Percentiles rank a stretch among this genome's conserved stretches.
Conservation (phyloP, 2,329 filamentous ascomycete genomes). For the Calonectria honghensis region DNA sequence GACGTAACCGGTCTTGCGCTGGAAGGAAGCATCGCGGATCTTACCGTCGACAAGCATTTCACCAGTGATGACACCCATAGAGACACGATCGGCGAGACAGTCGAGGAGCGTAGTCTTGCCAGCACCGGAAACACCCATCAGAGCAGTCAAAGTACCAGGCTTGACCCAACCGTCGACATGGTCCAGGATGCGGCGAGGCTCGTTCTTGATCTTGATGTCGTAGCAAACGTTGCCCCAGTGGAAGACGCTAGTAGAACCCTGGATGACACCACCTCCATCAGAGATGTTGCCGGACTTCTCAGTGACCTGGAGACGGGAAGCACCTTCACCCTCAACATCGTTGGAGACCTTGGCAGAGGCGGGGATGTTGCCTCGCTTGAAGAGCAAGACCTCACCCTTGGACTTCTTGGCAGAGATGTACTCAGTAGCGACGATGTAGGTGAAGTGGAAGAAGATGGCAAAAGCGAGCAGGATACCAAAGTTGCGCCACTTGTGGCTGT, state of each 20-base stretch:
- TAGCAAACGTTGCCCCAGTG: conserved; percentile 85
- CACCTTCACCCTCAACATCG: conserved; percentile 49
- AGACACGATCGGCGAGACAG: conserved; percentile 81
- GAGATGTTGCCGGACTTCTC: conserved; percentile 45
- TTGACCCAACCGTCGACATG: conserved; percentile 85
- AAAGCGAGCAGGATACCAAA: conserved; percentile 74
- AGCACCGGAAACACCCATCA: conserved; percentile 73
- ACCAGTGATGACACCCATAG: conserved; percentile 82
- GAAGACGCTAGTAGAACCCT: conserved; percentile 69
- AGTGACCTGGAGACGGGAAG: conserved; percentile 46
- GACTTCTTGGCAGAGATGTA: conserved; percentile 69
- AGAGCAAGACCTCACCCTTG: conserved; percentile 77
- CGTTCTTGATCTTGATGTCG: conserved; percentile 82
- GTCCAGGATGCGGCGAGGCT: conserved; percentile 79
- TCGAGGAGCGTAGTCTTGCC: conserved; percentile 80
- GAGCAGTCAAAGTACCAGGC: conserved; percentile 82
- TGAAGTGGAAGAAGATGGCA: conserved; percentile 66
- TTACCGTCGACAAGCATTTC: conserved; percentile 83
- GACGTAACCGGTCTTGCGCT: conserved; percentile 82
- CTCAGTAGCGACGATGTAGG: conserved; percentile 71
- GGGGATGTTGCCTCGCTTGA: conserved; percentile 66
- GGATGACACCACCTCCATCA: conserved; percentile 45
- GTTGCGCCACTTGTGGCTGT: conserved; percentile 73
- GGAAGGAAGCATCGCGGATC: conserved; percentile 79
- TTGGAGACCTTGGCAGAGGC: conserved; percentile 41